Evolutionary conservation across 2,329 filamentous ascomycete species (phyloP).

Genomic region (Xylaria digitata): DNA sequence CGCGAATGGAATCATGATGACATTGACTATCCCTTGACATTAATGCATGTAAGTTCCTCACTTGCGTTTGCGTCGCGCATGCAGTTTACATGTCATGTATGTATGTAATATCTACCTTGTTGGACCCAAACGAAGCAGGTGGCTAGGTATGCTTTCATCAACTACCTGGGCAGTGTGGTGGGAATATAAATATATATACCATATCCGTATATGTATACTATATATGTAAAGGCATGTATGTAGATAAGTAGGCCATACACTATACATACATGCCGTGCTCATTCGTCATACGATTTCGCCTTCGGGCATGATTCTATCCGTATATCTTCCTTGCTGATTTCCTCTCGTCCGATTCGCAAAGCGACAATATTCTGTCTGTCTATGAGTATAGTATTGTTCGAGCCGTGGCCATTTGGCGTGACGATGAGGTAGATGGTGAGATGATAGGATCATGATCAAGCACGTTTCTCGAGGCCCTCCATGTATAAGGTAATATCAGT

Average conservation of each 20-base stretch:
- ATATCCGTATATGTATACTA: too few species aligned
- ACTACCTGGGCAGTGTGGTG: too few species aligned
- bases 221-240: constrained; percentile 3
- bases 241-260: neutral
- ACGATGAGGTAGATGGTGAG: constrained; percentile 11
- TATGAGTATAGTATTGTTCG: neutral
- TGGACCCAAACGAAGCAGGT: constrained; percentile 22
- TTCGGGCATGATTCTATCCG: constrained; percentile 5
- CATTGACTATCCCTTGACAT: neutral
- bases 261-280: constrained; percentile 12
- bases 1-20: too few species aligned
- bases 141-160: neutral
- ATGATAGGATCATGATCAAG: constrained; percentile 10
- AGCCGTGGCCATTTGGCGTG: constrained; percentile 3
- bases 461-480: neutral
- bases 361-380: constrained; percentile 6
- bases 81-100: constrained; percentile 16
- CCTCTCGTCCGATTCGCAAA: neutral
- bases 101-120: constrained; percentile 16
- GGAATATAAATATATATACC: constrained; percentile 8
- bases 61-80: constrained; percentile 12
- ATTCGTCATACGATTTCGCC: constrained; percentile 27
- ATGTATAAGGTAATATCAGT: neutral
- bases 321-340: constrained; percentile 5
- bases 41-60: constrained; percentile 7